Evolutionary conservation across 768 basidiomycete genomes (phyloP).

Genomic region (Mycena vulgaris): DNA sequence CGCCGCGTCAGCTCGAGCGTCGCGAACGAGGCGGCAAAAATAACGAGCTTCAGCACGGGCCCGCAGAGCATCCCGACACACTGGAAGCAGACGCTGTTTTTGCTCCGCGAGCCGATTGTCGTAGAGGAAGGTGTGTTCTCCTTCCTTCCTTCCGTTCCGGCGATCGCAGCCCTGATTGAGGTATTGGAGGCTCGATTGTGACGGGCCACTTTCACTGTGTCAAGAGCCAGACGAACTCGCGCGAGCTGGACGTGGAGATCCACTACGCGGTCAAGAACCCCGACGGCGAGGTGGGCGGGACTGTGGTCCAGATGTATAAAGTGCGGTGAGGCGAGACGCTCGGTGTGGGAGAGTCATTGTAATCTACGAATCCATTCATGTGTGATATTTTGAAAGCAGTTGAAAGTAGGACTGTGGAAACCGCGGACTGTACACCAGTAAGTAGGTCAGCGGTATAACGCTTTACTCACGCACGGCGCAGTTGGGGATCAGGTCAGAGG

Average conservation of each 20-base stretch:
- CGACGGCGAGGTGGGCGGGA: conserved; percentile 57
- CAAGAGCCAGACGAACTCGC: conserved; percentile 85
- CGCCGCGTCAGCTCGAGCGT: conserved; percentile 72
- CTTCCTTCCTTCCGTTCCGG: background rate
- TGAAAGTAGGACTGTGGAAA: too few species aligned
- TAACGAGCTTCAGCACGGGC: conserved; percentile 92
- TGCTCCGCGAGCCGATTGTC: conserved; percentile 84
- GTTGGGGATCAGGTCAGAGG: too few species aligned
- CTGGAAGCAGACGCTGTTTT: conserved; percentile 96
- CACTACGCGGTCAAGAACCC: conserved; percentile 71
- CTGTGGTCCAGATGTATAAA: conserved; percentile 84
- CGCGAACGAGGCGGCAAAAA: conserved; percentile 53
- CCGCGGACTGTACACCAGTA: too few species aligned
- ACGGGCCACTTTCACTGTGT: conserved; percentile 86
- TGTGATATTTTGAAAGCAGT: too few species aligned
- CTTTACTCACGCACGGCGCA: too few species aligned
- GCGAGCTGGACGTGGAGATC: conserved; percentile 94
- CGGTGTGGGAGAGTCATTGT: too few species aligned
- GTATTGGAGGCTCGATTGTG: conserved; percentile 82
- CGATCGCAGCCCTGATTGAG: background rate
- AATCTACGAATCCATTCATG: too few species aligned
- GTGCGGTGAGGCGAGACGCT: too few species aligned
- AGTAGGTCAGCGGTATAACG: too few species aligned
- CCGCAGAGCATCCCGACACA: conserved; percentile 91
- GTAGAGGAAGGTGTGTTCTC: conserved; percentile 76